Base-by-base conservation (phyloP, 192 early-diverging fungal genomes). In the Coemansia sp. region DNA sequence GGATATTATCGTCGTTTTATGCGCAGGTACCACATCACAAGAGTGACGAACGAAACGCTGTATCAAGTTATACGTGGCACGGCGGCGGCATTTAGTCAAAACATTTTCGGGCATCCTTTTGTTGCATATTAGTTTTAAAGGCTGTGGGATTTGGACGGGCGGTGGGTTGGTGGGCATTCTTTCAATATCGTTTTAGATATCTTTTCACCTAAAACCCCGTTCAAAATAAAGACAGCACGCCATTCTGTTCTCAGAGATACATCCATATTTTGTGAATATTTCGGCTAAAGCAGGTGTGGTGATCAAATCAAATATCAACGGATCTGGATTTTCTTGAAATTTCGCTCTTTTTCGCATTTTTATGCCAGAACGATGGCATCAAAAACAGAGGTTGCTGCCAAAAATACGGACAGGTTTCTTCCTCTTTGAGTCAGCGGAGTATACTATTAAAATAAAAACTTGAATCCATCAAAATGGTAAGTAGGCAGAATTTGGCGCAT, bases 401-500 rank as follows among this genome's bases (percentile, higher is more conserved):
- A 22, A 19, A 23, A 22, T n/a, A n/a, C n/a, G 4, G 2, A 45
- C 1, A 15, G 50, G 28, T 55, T 61, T 72, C 70, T 54, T 57
- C 41, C 64, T 72, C 63, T 66, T 65, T 52, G 31, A 72, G 59
- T 52, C 62, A 67, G 66, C 66, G 66, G 72, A 65, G 72, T 72
- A 74, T 65, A 67, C 56, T 64, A 58, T 55, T 29, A 40, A 52
- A 59, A 42, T 54, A 59, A 53, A 36, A 37, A 58, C 41, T 47
- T 59, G 72, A 50, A 74, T 74, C 72, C 66, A 68, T 57, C 37
- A 68, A 27, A 68, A 75, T 75, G 72, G 72, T 75, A 47, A 47
- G 44, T 47, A 13, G 8, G 6, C 44, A 22, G 22, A 23, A 47
- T 23, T 23, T 25, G 20, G 19, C 38, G 62, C 57, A 62, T 68